Percentiles rank a stretch among this genome's conserved stretches.
These are phyloP conservation scores for Coprinopsis strossmayeri DNA, from an alignment of 768 basidiomycete genomes.

Conservation along the genomic window DNA sequence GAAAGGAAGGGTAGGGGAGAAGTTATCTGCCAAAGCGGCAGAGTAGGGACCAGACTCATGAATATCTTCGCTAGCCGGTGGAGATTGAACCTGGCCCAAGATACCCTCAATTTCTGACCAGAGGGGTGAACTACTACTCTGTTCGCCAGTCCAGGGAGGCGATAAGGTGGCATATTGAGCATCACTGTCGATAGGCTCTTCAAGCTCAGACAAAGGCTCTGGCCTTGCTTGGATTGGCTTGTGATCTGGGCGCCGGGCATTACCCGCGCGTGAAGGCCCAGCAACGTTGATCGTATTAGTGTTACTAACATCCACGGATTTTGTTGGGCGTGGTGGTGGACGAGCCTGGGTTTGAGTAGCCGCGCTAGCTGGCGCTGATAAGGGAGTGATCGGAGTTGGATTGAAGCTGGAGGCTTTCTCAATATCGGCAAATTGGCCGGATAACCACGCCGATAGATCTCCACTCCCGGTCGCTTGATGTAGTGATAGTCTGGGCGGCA, in stretches of 20 bases:
- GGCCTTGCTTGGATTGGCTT: not conserved
- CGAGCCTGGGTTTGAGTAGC: not conserved
- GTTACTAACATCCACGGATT: no score
- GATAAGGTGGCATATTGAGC: slow-evolving; percentile 4
- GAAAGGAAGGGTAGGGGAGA: slow-evolving; percentile 21
- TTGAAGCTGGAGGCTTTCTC: slow-evolving; percentile 12
- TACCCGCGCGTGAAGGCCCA: no score
- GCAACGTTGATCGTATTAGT: no score
- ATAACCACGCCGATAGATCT: slow-evolving; percentile 44
- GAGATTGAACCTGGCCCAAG: slow-evolving; percentile 19
- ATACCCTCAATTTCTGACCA: slow-evolving; percentile 16
- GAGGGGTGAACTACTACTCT: slow-evolving; percentile 10
- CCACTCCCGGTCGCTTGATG: slow-evolving; percentile 36
- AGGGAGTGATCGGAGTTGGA: not conserved
- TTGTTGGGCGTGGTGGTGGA: not conserved
- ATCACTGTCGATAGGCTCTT: not conserved
- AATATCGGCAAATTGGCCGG: slow-evolving; percentile 34
- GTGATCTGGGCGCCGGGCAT: not conserved
- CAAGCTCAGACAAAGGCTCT: not conserved
- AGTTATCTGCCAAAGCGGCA: slow-evolving; percentile 19
- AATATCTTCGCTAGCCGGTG: not conserved
- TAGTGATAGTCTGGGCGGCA: slow-evolving; percentile 15
- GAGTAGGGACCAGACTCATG: slow-evolving; percentile 14
- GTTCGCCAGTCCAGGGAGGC: slow-evolving; percentile 9
- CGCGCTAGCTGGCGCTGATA: slow-evolving; percentile 5